A percentile compares a stretch with the other conserved stretches of the same genome.
phyloP scores from a whole-genome alignment of 2,329 filamentous ascomycete species.

The Hypoxylon sp. region DNA sequence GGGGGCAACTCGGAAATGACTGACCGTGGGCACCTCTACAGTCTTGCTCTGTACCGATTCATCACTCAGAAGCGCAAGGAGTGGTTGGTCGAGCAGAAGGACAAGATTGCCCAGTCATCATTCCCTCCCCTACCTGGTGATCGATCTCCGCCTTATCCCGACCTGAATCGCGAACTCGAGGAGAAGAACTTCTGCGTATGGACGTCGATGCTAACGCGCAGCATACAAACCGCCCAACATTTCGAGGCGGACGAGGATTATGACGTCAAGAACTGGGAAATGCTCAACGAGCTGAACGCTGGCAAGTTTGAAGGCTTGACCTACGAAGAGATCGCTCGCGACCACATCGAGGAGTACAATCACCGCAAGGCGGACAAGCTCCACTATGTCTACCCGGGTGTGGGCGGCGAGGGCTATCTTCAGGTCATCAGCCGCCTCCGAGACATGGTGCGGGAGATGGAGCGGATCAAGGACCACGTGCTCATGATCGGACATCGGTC shows the following conservation, averaged over 20 bases:
- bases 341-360: slow-evolving; percentile 80
- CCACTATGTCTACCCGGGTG: slow-evolving; percentile 94
- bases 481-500: slow-evolving; percentile 92
- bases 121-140: slow-evolving; percentile 93
- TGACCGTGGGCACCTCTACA: slow-evolving; percentile 80
- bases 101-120: slow-evolving; percentile 76
- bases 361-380: slow-evolving; percentile 87
- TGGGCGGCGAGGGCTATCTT: slow-evolving; percentile 94
- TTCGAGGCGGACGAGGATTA: slow-evolving; percentile 94
- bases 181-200: slow-evolving; percentile 96
- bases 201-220: slow-evolving; percentile 95
- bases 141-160: slow-evolving; percentile 92
- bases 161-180: slow-evolving; percentile 73
- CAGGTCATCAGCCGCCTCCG: slow-evolving; percentile 96
- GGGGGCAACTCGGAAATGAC: slow-evolving; percentile 87
- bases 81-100: slow-evolving; percentile 84
- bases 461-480: slow-evolving; percentile 95
- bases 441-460: slow-evolving; percentile 95
- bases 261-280: slow-evolving; percentile 96
- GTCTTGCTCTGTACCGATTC: slow-evolving; percentile 80
- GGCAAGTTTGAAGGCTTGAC: slow-evolving; percentile 95
- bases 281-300: slow-evolving; percentile 95
- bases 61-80: slow-evolving; percentile 80
- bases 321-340: slow-evolving; percentile 85
- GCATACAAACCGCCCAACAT: slow-evolving; percentile 84